Evolutionary conservation across 75 land plant species (phyloP), one percentile per base, ranked within the genome.

Genomic region (Selaginella tamariscina): DNA sequence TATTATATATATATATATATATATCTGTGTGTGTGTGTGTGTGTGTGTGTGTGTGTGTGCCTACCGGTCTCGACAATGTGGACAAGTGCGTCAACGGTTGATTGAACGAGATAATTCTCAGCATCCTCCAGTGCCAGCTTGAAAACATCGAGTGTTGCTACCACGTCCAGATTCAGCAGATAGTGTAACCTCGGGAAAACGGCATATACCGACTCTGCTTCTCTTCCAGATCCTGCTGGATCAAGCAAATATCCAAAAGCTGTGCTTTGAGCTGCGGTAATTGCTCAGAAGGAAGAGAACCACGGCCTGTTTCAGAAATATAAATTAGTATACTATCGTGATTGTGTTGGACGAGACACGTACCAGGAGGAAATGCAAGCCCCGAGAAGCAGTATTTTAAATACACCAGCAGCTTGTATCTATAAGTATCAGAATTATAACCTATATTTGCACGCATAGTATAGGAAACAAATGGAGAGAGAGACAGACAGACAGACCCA

Each of bases 291-390:
- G 88, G 56, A 73, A 95, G 73, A 39, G 56, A 68, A 60, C 99
- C 99, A 71, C 84, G 91, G 2, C 99, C 99, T 94, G 88, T 65
- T 78, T 30, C 57, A 69, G 2, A 29, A 22, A 29, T 27, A 64
- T 26, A 2, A 64, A 27, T 64, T 18, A 11, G 30, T 15, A 64
- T 26, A 29, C 9, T 26, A 8, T 29, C 20, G 2, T 64, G 29
- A 64, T 26, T 24, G 2, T 27, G 11, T 24, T 26, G 20, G 5
- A 18, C 15, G 29, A 32, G 13, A 27, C 1, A 27, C 86, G 71
- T 80, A 87, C 99, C 99, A 70, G 99, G 99, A 72, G 99, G 99
- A 69, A 95, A 95, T 60, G 99, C 88, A 65, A 87, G 81, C 59
- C 99, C 99, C 33, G 69, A 68, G 54, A 95, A 95, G 77, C 97